A percentile compares a stretch with the other conserved stretches of the same genome.
Conservation (phyloP, 2,329 filamentous ascomycete species). For the Hysterium pulicare region DNA sequence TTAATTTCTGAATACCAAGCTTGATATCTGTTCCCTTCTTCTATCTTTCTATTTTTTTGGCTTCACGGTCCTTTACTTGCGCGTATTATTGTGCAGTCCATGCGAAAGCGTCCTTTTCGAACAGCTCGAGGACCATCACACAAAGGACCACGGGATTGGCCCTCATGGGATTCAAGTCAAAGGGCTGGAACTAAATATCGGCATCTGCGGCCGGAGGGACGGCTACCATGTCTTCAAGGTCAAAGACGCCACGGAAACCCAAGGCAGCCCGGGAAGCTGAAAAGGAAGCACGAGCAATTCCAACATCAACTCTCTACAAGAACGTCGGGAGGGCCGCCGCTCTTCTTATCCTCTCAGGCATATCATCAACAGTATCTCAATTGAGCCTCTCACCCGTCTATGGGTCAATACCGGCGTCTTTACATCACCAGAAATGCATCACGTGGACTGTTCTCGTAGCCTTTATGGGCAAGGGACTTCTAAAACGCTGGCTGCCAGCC, state of each 20-base stretch:
- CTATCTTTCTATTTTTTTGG: no score
- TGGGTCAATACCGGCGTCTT: constrained; percentile 72
- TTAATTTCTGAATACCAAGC: no score
- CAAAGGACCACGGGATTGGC: no score
- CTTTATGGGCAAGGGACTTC: constrained; percentile 63
- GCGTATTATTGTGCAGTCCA: no score
- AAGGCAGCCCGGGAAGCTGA: constrained; percentile 26
- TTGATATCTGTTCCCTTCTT: no score
- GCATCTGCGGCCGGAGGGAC: no score
- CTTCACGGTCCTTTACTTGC: no score
- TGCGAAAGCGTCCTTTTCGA: no score
- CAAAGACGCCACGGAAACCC: constrained; percentile 34
- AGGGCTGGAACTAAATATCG: no score
- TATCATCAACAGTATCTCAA: constrained; percentile 68
- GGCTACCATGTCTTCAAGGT: constrained; percentile 25
- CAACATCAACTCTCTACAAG: constrained; percentile 22
- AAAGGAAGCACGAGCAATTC: constrained; percentile 19
- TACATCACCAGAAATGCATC: constrained; percentile 67
- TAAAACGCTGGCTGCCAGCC: constrained; percentile 51
- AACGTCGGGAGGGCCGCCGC: constrained; percentile 32
- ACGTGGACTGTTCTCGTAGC: constrained; percentile 67
- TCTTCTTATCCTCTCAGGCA: constrained; percentile 57
- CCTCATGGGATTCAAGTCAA: no score
- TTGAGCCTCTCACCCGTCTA: constrained; percentile 82
- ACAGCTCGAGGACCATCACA: no score